Evolutionary conservation across 2,329 filamentous ascomycete genomes (phyloP).

Genomic region (Daldinia sp.): DNA sequence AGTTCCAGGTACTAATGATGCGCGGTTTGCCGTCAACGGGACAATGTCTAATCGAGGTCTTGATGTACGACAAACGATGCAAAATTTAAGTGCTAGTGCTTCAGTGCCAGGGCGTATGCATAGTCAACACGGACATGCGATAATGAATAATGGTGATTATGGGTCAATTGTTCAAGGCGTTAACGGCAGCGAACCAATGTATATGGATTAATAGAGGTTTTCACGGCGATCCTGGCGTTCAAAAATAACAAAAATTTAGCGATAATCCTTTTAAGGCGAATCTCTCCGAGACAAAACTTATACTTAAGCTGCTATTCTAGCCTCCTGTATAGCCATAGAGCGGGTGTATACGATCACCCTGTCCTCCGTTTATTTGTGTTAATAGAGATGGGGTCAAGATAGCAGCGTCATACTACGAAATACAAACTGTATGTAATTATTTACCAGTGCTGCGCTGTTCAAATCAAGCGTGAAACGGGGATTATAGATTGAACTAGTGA

Average conservation of each 20-base stretch:
- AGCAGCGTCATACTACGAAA: conserved; percentile 5
- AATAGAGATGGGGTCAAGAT: conserved; percentile 29
- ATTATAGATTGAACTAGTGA: conserved; percentile 6
- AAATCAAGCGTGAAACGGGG: neutral
- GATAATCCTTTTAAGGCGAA: conserved; percentile 15
- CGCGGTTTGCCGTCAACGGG: conserved; percentile 60
- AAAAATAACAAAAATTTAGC: conserved; percentile 31
- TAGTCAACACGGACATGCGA: conserved; percentile 51
- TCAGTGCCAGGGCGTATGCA: conserved; percentile 52
- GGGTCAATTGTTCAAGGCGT: conserved; percentile 61
- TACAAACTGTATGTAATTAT: conserved; percentile 6
- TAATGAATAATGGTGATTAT: conserved; percentile 55
- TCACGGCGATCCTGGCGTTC: conserved; percentile 34
- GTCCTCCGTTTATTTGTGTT: conserved; percentile 29
- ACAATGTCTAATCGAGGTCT: conserved; percentile 55
- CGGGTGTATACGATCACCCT: conserved; percentile 24
- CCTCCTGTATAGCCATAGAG: conserved; percentile 5
- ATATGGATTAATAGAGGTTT: conserved; percentile 59
- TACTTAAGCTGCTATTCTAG: conserved; percentile 18
- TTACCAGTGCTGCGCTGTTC: neutral
- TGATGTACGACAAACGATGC: conserved; percentile 60
- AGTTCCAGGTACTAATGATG: conserved; percentile 48
- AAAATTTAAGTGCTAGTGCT: conserved; percentile 58
- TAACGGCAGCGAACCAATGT: conserved; percentile 63
- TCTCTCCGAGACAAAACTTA: conserved; percentile 17